A percentile compares a stretch with the other conserved stretches of the same genome.
phyloP scores from a whole-genome alignment of 73 alveolate genomes.

The Diophrys sp. region DNA sequence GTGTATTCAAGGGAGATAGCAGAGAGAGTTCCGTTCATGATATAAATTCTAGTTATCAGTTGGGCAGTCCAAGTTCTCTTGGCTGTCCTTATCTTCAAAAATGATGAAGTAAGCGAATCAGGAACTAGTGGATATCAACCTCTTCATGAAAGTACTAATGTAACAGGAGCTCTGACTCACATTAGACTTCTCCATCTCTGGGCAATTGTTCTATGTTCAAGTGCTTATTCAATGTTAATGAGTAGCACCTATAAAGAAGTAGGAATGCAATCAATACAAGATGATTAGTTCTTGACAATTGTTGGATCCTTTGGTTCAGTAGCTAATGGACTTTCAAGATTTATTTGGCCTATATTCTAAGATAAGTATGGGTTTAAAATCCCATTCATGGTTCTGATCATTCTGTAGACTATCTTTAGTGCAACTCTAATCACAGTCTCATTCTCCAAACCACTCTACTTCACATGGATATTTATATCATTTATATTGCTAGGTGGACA shows the following conservation, averaged over 20 bases:
- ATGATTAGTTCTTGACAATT: constrained; percentile 35
- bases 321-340: constrained; percentile 35
- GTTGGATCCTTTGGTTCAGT: constrained; percentile 49
- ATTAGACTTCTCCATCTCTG: neutral
- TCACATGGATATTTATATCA: constrained; percentile 41
- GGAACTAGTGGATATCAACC: too few relatives aligned
- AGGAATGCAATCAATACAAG: constrained; percentile 18
- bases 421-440: constrained; percentile 23
- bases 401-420: constrained; percentile 12
- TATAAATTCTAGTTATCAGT: neutral
- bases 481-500: constrained; percentile 57
- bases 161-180: neutral
- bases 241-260: constrained; percentile 17
- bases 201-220: neutral
- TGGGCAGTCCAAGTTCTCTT: neutral
- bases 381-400: constrained; percentile 13
- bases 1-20: constrained; percentile 12
- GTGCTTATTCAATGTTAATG: constrained; percentile 20
- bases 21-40: constrained; percentile 46
- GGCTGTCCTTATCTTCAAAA: neutral
- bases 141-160: neutral
- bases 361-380: constrained; percentile 13
- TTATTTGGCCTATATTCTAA: constrained; percentile 12
- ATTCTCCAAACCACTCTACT: constrained; percentile 14
- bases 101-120: too few relatives aligned